Evolutionary conservation across 129 eudicot genomes (phyloP).

Genomic region (Tagetes erecta): DNA sequence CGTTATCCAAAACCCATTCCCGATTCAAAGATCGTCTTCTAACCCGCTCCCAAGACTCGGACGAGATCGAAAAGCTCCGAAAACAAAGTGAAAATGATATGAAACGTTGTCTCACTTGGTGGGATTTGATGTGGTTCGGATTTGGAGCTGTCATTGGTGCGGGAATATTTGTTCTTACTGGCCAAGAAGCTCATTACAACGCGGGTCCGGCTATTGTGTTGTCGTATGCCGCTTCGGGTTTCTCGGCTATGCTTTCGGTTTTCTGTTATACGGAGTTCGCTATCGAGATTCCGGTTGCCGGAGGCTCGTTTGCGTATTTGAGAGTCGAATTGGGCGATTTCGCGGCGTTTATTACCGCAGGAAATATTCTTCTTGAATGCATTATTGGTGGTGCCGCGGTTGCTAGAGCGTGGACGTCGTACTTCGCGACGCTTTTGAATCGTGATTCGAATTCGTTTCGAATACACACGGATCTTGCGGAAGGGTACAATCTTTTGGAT

Average conservation of each 20-base stretch:
- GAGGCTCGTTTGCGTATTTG: conserved; percentile 81
- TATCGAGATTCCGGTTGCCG: conserved; percentile 79
- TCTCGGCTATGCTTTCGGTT: conserved; percentile 85
- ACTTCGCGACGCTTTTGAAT: conserved; percentile 57
- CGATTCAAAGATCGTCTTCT: conserved; percentile 62
- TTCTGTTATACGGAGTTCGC: conserved; percentile 92
- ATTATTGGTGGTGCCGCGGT: conserved; percentile 74
- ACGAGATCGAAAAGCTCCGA: conserved; percentile 43
- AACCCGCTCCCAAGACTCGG: conserved; percentile 55
- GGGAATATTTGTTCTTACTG: conserved; percentile 84
- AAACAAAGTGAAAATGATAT: conserved; percentile 62
- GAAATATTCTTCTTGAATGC: conserved; percentile 71
- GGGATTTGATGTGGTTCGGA: conserved; percentile 88
- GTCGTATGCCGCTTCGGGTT: conserved; percentile 66
- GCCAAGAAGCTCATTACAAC: conserved; percentile 57
- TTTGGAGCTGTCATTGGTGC: conserved; percentile 86
- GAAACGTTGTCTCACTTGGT: conserved; percentile 69
- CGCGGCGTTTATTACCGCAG: conserved; percentile 75
- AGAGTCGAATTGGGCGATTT: conserved; percentile 83
- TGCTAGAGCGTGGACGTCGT: conserved; percentile 79
- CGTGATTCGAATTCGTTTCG: conserved; percentile 51
- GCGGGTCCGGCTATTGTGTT: conserved; percentile 86
- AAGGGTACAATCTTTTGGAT: conserved; percentile 61
- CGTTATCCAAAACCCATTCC: conserved; percentile 43
- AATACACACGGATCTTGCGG: conserved; percentile 45